Conservation (phyloP, 805 yeast genomes). For the Cyberlindnera sargentensis region DNA sequence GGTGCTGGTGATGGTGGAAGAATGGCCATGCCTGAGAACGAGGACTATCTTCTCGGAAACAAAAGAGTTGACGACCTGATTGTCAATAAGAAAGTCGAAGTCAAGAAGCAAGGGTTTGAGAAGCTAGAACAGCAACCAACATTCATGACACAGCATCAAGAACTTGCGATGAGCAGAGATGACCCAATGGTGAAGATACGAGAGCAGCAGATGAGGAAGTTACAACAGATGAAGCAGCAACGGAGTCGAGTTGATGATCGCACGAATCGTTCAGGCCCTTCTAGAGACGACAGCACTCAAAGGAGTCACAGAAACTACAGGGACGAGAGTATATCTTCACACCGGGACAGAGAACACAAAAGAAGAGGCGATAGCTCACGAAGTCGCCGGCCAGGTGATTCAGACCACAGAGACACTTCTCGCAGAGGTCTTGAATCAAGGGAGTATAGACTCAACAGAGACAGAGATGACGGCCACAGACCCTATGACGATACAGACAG, state of each 20-base stretch:
- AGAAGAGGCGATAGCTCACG: too few relatives aligned
- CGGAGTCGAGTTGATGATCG: background rate
- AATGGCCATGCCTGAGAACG: conserved; percentile 24
- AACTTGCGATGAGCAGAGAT: conserved; percentile 32
- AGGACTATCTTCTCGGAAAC: conserved; percentile 49
- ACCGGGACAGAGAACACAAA: too few relatives aligned
- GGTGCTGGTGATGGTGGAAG: conserved; percentile 24
- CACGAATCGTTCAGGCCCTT: background rate
- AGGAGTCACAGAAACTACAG: background rate
- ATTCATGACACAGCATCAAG: conserved; percentile 29
- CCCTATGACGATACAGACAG: background rate
- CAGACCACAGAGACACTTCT: too few relatives aligned
- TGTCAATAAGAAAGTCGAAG: conserved; percentile 13
- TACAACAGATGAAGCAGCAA: conserved; percentile 19
- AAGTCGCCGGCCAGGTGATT: too few relatives aligned
- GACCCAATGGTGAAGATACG: conserved; percentile 18
- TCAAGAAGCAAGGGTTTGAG: conserved; percentile 22
- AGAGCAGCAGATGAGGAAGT: conserved; percentile 16
- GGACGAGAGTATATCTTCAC: too few relatives aligned
- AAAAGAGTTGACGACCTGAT: conserved; percentile 37
- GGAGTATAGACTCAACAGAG: background rate
- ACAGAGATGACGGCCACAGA: background rate
- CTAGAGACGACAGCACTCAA: background rate
- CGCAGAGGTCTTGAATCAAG: too few relatives aligned
- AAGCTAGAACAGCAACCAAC: conserved; percentile 11